Conservation (phyloP, 169 alveolate species). For the Perkinsus marinus region DNA sequence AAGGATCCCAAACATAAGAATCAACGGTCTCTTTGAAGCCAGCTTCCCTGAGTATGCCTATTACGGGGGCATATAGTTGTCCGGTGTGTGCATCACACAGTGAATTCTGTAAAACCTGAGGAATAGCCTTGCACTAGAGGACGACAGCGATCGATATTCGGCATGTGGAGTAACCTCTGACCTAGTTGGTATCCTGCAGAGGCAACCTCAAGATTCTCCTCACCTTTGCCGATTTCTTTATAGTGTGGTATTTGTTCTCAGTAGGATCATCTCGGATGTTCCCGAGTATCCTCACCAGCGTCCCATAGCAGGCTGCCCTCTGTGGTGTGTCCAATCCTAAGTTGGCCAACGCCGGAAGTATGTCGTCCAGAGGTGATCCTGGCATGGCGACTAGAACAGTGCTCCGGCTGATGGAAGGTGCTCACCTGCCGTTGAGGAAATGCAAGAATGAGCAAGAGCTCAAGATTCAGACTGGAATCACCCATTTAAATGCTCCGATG, state of each 20-base stretch:
- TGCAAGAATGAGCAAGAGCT: background rate
- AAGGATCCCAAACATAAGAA: background rate
- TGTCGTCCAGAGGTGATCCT: background rate
- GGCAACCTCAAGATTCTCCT: background rate
- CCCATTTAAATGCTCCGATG: background rate
- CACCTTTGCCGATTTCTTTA: background rate
- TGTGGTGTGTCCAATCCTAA: background rate
- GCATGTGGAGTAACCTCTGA: background rate
- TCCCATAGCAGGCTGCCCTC: background rate
- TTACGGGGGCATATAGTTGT: background rate
- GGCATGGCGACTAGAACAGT: background rate
- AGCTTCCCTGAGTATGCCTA: background rate
- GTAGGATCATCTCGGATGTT: background rate
- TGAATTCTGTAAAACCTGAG: background rate
- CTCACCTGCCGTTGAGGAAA: background rate
- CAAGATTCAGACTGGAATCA: background rate
- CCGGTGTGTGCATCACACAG: background rate
- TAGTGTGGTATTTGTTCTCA: background rate
- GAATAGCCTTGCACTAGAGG: too few relatives aligned
- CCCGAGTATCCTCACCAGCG: background rate
- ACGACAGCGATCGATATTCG: too few relatives aligned
- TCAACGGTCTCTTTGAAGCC: background rate
- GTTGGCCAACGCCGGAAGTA: background rate
- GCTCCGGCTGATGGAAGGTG: background rate
- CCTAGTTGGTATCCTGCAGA: background rate